A percentile compares a stretch with the other conserved stretches of the same genome.
These are phyloP conservation scores for Phyllachora maydis DNA, from an alignment of 2,329 filamentous ascomycete genomes.

Conservation along the genomic window DNA sequence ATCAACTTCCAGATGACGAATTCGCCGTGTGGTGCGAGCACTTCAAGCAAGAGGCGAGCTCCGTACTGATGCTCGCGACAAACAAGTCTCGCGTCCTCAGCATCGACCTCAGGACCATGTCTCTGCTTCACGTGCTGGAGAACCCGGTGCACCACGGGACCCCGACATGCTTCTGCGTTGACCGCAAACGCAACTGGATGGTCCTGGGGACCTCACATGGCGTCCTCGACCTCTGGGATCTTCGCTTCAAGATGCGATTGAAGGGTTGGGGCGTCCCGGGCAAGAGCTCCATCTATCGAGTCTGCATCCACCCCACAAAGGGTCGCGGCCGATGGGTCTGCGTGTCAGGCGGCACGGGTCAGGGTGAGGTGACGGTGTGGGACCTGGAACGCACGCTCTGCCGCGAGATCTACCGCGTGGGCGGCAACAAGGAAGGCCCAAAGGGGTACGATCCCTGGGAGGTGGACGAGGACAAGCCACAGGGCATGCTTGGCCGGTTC, in stretches of 20 bases:
- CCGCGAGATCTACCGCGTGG: constrained; percentile 67
- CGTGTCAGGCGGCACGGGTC: constrained; percentile 68
- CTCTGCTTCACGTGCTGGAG: constrained; percentile 54
- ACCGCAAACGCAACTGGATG: constrained; percentile 75
- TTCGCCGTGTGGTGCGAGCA: constrained; percentile 83
- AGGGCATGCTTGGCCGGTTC: constrained; percentile 73
- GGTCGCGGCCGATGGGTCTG: constrained; percentile 71
- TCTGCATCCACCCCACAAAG: constrained; percentile 59
- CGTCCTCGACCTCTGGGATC: constrained; percentile 83
- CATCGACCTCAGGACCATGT: constrained; percentile 76
- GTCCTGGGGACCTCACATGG: constrained; percentile 83
- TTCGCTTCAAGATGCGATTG: constrained; percentile 78
- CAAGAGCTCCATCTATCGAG: constrained; percentile 57
- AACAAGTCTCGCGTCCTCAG: constrained; percentile 68
- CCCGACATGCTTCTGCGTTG: constrained; percentile 78
- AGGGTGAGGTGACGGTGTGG: constrained; percentile 87
- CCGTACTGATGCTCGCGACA: constrained; percentile 71
- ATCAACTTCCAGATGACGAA: constrained; percentile 54
- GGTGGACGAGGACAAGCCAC: constrained; percentile 73
- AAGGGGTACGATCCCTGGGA: constrained; percentile 63
- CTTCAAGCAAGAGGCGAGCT: constrained; percentile 62
- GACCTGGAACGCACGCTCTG: constrained; percentile 82
- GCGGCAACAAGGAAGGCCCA: constrained; percentile 34
- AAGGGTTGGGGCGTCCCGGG: constrained; percentile 78
- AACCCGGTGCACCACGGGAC: constrained; percentile 86